Conservation (phyloP, 176 grass and related monocot genomes). For the Metroxylon sagu region DNA sequence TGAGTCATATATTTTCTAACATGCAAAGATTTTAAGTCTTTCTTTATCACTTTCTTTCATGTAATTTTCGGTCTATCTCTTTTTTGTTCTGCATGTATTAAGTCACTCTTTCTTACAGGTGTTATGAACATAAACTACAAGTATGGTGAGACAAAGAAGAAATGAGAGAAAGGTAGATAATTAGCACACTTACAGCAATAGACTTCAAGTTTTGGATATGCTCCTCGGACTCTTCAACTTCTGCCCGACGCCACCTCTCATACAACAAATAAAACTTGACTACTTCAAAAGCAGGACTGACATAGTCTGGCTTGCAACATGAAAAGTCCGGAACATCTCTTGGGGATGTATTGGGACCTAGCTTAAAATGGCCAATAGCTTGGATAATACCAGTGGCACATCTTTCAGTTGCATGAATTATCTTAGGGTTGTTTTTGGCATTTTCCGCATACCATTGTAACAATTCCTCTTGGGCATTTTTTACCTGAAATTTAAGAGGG, state of each 20-base stretch:
- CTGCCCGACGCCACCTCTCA: conserved; percentile 65
- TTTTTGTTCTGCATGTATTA: too few species aligned
- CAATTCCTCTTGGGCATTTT: conserved; percentile 82
- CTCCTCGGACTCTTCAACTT: conserved; percentile 45
- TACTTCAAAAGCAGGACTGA: conserved; percentile 40
- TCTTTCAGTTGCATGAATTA: conserved; percentile 71
- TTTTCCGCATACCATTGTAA: conserved; percentile 77
- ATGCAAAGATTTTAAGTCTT: too few species aligned
- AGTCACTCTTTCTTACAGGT: too few species aligned
- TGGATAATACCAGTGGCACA: conserved; percentile 77
- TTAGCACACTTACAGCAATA: conserved; percentile 48
- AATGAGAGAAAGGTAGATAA: conserved; percentile 1
- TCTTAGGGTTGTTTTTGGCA: conserved; percentile 37
- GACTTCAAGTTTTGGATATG: conserved; percentile 46
- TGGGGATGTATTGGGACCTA: conserved; percentile 54
- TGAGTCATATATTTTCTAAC: too few species aligned
- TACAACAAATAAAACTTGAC: conserved; percentile 79
- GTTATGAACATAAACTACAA: too few species aligned
- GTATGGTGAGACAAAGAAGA: too few species aligned
- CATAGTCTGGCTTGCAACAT: conserved; percentile 34
- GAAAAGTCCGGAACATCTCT: conserved; percentile 51
- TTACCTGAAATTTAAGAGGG: conserved; percentile 47
- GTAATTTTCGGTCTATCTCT: too few species aligned
- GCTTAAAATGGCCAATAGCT: conserved; percentile 57
- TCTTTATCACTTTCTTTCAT: too few species aligned